Evolutionary conservation across 2,329 filamentous ascomycete genomes (phyloP).

Genomic region (Sporothrix humicola): DNA sequence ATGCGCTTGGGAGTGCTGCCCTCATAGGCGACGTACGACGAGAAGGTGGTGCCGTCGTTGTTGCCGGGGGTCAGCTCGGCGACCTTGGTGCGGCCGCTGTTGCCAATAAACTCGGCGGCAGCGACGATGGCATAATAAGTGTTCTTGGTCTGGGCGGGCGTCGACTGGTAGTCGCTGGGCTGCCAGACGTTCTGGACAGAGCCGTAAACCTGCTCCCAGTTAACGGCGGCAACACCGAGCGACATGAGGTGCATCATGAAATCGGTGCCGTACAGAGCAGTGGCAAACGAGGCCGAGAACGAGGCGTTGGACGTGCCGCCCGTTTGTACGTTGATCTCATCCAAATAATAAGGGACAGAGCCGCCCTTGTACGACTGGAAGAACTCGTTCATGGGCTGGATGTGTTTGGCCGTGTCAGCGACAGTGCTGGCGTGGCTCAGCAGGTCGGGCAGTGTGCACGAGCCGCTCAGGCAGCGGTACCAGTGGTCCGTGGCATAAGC

Average conservation of each 20-base stretch:
- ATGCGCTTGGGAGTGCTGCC: background rate
- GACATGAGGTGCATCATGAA: constrained; percentile 27
- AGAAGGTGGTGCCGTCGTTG: constrained; percentile 24
- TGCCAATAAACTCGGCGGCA: constrained; percentile 25
- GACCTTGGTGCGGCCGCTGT: constrained; percentile 18
- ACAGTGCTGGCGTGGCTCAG: constrained; percentile 21
- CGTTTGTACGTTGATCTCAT: constrained; percentile 23
- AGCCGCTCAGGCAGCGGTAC: constrained; percentile 24
- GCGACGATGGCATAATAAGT: constrained; percentile 10
- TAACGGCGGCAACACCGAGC: constrained; percentile 18
- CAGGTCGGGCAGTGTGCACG: constrained; percentile 11
- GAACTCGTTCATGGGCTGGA: background rate
- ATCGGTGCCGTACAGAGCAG: constrained; percentile 22
- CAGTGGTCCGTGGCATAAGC: constrained; percentile 24
- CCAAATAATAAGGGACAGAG: background rate
- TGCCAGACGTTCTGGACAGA: constrained; percentile 26
- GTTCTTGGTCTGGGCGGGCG: constrained; percentile 28
- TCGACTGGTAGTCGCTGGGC: background rate
- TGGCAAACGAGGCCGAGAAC: constrained; percentile 1
- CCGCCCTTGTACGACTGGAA: constrained; percentile 14
- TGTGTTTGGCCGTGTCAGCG: constrained; percentile 20
- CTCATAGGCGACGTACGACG: constrained; percentile 21
- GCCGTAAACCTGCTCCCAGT: constrained; percentile 28
- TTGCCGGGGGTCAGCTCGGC: constrained; percentile 10
- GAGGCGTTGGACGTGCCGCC: constrained; percentile 13